phyloP scores from a whole-genome alignment of 148 eudicot genomes.

The Camellia sinensis region DNA sequence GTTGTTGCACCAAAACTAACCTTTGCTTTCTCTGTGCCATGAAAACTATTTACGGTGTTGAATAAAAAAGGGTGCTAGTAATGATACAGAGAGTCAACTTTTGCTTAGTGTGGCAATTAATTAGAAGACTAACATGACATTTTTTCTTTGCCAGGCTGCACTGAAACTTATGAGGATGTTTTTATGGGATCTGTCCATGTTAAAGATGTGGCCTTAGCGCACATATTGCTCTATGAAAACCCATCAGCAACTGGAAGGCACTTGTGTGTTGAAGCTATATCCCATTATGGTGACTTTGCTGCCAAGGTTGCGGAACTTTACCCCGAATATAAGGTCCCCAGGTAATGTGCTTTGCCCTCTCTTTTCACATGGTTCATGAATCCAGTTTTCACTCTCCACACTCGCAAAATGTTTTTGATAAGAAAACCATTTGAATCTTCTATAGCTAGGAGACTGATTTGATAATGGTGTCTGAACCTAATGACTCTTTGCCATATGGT shows the following conservation, averaged over 20 bases:
- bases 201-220: conserved; percentile 94
- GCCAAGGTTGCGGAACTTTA: conserved; percentile 76
- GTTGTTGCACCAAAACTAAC: background rate
- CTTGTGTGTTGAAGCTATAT: conserved; percentile 81
- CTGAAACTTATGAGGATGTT: conserved; percentile 60
- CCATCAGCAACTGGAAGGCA: conserved; percentile 80
- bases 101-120: background rate
- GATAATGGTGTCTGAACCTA: background rate
- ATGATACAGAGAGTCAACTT: background rate
- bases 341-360: conserved; percentile 31
- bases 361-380: background rate
- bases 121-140: background rate
- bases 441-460: background rate
- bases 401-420: background rate
- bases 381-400: background rate
- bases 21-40: background rate
- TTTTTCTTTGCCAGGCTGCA: conserved; percentile 51
- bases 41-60: background rate
- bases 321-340: conserved; percentile 80
- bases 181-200: conserved; percentile 91
- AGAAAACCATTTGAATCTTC: background rate
- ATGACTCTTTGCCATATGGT: too few relatives aligned
- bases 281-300: conserved; percentile 86
- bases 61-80: background rate
- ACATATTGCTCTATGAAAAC: conserved; percentile 86